phyloP scores from a whole-genome alignment of 768 basidiomycete genomes.

The Termitomyces sp. region DNA sequence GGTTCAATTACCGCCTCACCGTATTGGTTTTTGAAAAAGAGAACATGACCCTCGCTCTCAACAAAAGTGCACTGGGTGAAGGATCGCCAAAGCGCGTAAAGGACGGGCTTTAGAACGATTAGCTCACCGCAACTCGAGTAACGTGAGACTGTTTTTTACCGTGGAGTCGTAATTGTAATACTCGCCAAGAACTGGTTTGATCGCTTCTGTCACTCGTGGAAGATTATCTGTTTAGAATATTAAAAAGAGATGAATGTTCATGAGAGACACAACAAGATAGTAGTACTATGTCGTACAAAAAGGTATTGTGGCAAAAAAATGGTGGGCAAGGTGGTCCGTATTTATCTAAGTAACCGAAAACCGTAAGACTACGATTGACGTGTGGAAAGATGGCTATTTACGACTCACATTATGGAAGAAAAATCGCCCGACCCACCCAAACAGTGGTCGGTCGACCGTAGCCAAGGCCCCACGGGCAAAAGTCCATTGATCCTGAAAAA shows the following conservation, averaged over 20 bases:
- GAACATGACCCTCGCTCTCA: conserved; percentile 47
- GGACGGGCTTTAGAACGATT: conserved; percentile 22
- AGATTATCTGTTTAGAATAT: conserved; percentile 37
- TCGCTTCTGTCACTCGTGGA: conserved; percentile 38
- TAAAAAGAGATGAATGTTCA: neutral
- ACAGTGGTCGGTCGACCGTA: conserved; percentile 54
- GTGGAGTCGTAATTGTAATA: conserved; percentile 58
- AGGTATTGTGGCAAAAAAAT: conserved; percentile 53
- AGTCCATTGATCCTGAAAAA: conserved; percentile 43
- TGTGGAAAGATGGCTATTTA: neutral
- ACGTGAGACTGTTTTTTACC: conserved; percentile 25
- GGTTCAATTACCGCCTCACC: conserved; percentile 32
- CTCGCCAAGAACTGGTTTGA: conserved; percentile 44
- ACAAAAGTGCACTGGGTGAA: conserved; percentile 57
- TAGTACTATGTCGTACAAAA: conserved; percentile 39
- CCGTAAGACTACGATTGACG: neutral
- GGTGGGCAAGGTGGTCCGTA: conserved; percentile 52
- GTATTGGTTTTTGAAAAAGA: conserved; percentile 50
- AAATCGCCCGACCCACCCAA: conserved; percentile 54
- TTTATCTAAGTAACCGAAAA: conserved; percentile 26
- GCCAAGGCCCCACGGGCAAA: conserved; percentile 55
- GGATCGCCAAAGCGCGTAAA: conserved; percentile 49
- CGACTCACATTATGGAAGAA: conserved; percentile 47
- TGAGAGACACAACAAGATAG: neutral
- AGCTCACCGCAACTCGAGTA: neutral